Evolutionary conservation across 805 yeast genomes (phyloP).

Genomic region (Martiniozyma abietophila): DNA sequence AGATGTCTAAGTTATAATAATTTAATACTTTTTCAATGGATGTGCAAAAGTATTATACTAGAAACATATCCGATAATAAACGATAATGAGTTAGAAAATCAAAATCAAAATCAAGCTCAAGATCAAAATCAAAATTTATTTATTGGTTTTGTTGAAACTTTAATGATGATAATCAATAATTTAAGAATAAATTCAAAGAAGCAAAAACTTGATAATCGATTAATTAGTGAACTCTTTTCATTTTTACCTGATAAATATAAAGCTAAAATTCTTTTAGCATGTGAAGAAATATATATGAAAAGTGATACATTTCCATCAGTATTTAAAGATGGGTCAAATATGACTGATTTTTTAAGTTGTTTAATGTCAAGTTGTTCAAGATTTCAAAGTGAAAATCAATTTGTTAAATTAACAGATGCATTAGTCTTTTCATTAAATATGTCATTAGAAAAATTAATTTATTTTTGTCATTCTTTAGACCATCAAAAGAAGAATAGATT

Average conservation of each 20-base stretch:
- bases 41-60: constrained; percentile 27
- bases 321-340: constrained; percentile 18
- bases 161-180: constrained; percentile 3
- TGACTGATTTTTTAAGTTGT: constrained; percentile 33
- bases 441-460: constrained; percentile 31
- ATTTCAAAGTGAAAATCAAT: constrained; percentile 6
- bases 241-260: constrained; percentile 27
- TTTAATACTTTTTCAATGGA: constrained; percentile 33
- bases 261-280: constrained; percentile 25
- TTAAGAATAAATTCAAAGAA: neutral
- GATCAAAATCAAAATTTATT: neutral
- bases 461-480: constrained; percentile 21
- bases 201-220: too few species aligned
- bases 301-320: constrained; percentile 31
- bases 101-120: neutral
- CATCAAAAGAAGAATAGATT: constrained; percentile 13
- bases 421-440: constrained; percentile 32
- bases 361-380: constrained; percentile 40
- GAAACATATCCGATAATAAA: constrained; percentile 10
- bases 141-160: constrained; percentile 5
- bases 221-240: constrained; percentile 32
- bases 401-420: constrained; percentile 27
- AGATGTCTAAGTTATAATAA: constrained; percentile 30
- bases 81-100: constrained; percentile 8
- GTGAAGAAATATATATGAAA: constrained; percentile 34